These are phyloP conservation scores for Colletotrichum cereale DNA, from an alignment of 2,329 filamentous ascomycete genomes.

Conservation along the genomic window DNA sequence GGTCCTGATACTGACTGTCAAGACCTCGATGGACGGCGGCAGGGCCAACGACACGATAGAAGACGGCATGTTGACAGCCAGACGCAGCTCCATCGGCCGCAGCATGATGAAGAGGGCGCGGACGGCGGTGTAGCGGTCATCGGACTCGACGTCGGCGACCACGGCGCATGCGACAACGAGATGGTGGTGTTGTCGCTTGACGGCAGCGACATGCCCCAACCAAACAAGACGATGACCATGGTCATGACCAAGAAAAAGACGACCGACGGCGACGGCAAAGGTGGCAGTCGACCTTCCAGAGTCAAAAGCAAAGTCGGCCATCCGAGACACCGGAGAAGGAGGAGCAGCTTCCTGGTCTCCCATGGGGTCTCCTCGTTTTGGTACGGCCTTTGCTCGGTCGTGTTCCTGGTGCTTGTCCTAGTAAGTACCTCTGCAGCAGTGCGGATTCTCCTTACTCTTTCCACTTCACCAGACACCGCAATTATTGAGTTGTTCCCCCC, in stretches of 20 bases:
- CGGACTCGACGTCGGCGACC: slow-evolving; percentile 1
- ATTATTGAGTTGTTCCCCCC: not conserved
- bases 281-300: not conserved
- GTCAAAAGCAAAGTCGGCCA: not conserved
- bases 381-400: slow-evolving; percentile 40
- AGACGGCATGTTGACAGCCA: not conserved
- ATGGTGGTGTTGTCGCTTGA: slow-evolving; percentile 12
- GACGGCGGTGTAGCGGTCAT: slow-evolving; percentile 1
- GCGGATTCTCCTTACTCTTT: slow-evolving; percentile 6
- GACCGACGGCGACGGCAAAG: slow-evolving; percentile 7
- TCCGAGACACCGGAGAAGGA: slow-evolving; percentile 37
- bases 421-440: slow-evolving; percentile 32
- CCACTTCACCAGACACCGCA: not conserved
- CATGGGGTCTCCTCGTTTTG: slow-evolving; percentile 41
- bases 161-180: slow-evolving; percentile 1
- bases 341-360: slow-evolving; percentile 40
- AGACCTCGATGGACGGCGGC: not conserved
- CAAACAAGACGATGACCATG: not conserved
- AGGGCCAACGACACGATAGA: not conserved
- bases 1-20: slow-evolving; percentile 17
- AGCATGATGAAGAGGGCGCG: not conserved
- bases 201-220: not conserved
- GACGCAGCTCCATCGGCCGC: not conserved
- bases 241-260: slow-evolving; percentile 1
- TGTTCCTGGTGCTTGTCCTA: slow-evolving; percentile 32